Evolutionary conservation across 371 early-diverging fungal genomes (phyloP).

Genomic region (Rhizopus delemar): DNA sequence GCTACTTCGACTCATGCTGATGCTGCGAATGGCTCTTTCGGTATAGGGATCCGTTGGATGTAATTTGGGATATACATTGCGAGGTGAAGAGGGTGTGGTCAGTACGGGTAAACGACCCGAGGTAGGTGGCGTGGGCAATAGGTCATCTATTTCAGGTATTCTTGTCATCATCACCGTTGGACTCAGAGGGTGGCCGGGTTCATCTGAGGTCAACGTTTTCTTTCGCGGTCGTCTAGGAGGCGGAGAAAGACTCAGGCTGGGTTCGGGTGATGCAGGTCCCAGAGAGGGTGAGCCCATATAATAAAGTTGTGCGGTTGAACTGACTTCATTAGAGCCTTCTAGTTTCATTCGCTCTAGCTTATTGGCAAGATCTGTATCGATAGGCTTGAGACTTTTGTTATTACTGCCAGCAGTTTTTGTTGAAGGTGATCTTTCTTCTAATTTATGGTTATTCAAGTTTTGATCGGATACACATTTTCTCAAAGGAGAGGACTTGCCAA

Average conservation of each 20-base stretch:
- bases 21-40: neutral
- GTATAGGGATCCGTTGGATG: neutral
- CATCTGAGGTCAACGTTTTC: conserved; percentile 5
- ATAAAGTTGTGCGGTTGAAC: neutral
- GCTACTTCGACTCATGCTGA: neutral
- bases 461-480: conserved; percentile 17
- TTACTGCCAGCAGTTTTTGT: conserved; percentile 9
- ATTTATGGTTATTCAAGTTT: neutral
- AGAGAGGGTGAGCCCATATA: neutral
- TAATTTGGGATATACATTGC: neutral
- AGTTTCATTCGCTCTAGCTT: neutral
- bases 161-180: neutral
- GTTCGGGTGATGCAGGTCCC: neutral
- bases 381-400: neutral
- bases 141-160: neutral
- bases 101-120: neutral
- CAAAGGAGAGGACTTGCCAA: neutral
- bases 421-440: neutral
- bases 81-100: neutral
- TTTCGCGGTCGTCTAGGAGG: conserved; percentile 14
- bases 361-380: conserved; percentile 17
- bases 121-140: conserved; percentile 6
- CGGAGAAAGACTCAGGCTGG: conserved; percentile 4
- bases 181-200: neutral
- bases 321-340: neutral